A percentile compares a stretch with the other conserved stretches of the same genome.
These are phyloP conservation scores for Fusarium secorum DNA, from an alignment of 2,329 filamentous ascomycete species.

Conservation along the genomic window DNA sequence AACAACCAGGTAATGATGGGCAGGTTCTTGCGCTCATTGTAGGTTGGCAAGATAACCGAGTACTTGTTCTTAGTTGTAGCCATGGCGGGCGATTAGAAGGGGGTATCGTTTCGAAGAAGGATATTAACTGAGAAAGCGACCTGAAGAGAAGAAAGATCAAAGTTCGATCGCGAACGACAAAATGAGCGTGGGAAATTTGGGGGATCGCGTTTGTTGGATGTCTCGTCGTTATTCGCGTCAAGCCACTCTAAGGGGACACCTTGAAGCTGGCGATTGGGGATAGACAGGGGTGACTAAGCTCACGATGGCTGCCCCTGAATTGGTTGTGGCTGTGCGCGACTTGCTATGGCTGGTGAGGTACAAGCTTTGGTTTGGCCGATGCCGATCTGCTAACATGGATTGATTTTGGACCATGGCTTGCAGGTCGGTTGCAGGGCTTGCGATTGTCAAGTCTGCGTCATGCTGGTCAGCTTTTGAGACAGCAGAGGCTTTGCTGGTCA, in stretches of 20 bases:
- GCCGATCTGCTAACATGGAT: constrained; percentile 24
- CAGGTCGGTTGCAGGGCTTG: constrained; percentile 15
- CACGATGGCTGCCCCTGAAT: constrained; percentile 36
- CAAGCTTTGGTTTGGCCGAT: constrained; percentile 8
- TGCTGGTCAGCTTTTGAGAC: constrained; percentile 9
- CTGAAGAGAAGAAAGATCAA: background rate
- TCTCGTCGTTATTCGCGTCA: constrained; percentile 34
- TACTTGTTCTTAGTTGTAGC: constrained; percentile 74
- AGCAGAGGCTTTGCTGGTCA: background rate
- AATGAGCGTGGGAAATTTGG: constrained; percentile 38
- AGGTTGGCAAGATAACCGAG: constrained; percentile 96
- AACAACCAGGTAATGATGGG: constrained; percentile 96
- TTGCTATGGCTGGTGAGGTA: constrained; percentile 12
- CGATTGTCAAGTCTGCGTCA: constrained; percentile 20
- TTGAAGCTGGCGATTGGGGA: constrained; percentile 30
- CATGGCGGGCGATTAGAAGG: constrained; percentile 50
- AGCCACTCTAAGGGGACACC: constrained; percentile 41
- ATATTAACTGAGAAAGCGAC: background rate
- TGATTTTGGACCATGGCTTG: constrained; percentile 11
- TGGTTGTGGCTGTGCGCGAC: constrained; percentile 21
- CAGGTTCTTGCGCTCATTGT: constrained; percentile 97
- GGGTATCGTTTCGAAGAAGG: constrained; percentile 7
- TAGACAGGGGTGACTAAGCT: constrained; percentile 29
- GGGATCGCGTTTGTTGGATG: constrained; percentile 33
- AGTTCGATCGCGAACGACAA: constrained; percentile 26